phyloP scores from a whole-genome alignment of 139 green algal genomes.

The Picochlorum sp. region DNA sequence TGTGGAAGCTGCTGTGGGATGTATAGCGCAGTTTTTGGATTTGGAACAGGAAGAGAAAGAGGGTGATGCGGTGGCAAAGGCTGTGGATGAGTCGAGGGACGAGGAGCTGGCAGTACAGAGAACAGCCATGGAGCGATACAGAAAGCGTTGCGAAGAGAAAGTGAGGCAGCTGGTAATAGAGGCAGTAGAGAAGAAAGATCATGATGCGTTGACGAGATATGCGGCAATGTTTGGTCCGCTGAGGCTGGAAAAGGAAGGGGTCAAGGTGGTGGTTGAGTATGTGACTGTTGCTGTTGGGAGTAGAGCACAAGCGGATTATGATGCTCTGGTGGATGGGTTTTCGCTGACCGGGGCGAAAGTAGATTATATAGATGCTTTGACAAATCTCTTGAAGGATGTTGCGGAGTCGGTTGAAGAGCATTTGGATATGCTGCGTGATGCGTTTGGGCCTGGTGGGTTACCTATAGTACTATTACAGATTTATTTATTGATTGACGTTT shows the following conservation, averaged over 20 bases:
- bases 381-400: slow-evolving; percentile 70
- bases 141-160: slow-evolving; percentile 41
- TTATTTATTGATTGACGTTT: no score
- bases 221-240: slow-evolving; percentile 65
- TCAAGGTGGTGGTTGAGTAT: slow-evolving; percentile 49
- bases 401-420: slow-evolving; percentile 71
- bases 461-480: no score
- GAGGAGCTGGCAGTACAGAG: slow-evolving; percentile 5
- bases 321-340: slow-evolving; percentile 27
- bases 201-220: slow-evolving; percentile 62
- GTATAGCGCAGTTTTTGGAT: slow-evolving; percentile 62
- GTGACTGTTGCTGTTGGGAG: slow-evolving; percentile 29
- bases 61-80: no score
- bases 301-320: slow-evolving; percentile 42
- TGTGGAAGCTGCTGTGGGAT: slow-evolving; percentile 73
- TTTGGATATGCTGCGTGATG: slow-evolving; percentile 40
- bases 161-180: slow-evolving; percentile 51
- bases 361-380: slow-evolving; percentile 62
- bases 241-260: slow-evolving; percentile 54
- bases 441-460: slow-evolving; percentile 74
- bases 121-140: slow-evolving; percentile 1
- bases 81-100: background rate
- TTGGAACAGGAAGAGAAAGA: slow-evolving; percentile 53
- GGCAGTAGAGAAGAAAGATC: slow-evolving; percentile 28
- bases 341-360: slow-evolving; percentile 15